phyloP scores from a whole-genome alignment of 805 yeast genomes.

The Myxozyma neglecta region DNA sequence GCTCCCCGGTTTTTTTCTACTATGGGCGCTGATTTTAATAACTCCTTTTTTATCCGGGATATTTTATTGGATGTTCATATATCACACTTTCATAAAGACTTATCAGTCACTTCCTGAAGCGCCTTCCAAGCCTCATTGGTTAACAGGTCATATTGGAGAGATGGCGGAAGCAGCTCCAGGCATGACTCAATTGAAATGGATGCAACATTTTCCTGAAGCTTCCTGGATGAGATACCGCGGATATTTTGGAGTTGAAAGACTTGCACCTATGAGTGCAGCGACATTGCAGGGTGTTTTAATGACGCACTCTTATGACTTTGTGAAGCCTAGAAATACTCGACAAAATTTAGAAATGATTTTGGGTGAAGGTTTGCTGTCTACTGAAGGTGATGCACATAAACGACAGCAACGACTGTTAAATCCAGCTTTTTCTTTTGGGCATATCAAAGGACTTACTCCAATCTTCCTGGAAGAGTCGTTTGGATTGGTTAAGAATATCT shows the following conservation, averaged over 20 bases:
- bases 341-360: slow-evolving; percentile 1
- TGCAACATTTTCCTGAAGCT: slow-evolving; percentile 7
- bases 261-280: slow-evolving; percentile 4
- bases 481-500: neutral
- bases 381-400: slow-evolving; percentile 24
- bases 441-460: slow-evolving; percentile 22
- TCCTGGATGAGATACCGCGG: slow-evolving; percentile 17
- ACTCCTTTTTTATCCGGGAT: neutral
- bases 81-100: slow-evolving; percentile 16
- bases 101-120: slow-evolving; percentile 18
- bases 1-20: neutral
- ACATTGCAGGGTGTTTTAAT: slow-evolving; percentile 21
- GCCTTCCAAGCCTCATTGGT: slow-evolving; percentile 13
- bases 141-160: slow-evolving; percentile 13
- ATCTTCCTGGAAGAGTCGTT: slow-evolving; percentile 14
- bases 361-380: slow-evolving; percentile 26
- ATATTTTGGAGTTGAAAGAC: slow-evolving; percentile 12
- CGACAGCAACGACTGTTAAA: slow-evolving; percentile 20
- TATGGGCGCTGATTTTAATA: slow-evolving; percentile 5
- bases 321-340: slow-evolving; percentile 10
- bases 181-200: slow-evolving; percentile 12
- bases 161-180: slow-evolving; percentile 3
- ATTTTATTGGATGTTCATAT: slow-evolving; percentile 7
- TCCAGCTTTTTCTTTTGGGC: slow-evolving; percentile 27
- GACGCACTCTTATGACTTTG: slow-evolving; percentile 23